Evolutionary conservation across 2,329 filamentous ascomycete genomes (phyloP).

Genomic region (Alternaria gansuensis): DNA sequence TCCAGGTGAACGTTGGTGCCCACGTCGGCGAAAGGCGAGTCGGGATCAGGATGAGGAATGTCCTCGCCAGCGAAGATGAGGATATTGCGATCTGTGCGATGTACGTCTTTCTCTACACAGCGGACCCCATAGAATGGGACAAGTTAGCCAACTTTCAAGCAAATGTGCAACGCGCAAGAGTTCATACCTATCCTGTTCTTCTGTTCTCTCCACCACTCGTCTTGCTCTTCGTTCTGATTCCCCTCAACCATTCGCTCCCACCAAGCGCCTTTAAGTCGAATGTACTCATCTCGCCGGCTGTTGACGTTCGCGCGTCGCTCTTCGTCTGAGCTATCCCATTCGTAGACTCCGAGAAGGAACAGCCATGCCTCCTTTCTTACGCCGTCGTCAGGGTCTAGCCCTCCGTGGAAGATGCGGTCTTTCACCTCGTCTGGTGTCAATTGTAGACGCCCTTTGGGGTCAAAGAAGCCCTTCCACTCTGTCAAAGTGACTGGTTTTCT

Average conservation of each 20-base stretch:
- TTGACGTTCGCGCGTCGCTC: slow-evolving; percentile 85
- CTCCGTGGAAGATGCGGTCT: slow-evolving; percentile 95
- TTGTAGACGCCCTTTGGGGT: slow-evolving; percentile 76
- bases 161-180: slow-evolving; percentile 3
- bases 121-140: slow-evolving; percentile 63
- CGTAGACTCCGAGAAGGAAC: slow-evolving; percentile 88
- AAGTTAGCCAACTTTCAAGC: slow-evolving; percentile 52
- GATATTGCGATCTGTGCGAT: slow-evolving; percentile 92
- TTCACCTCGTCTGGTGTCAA: slow-evolving; percentile 93
- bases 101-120: slow-evolving; percentile 92
- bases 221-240: slow-evolving; percentile 78
- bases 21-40: slow-evolving; percentile 89
- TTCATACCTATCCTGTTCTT: slow-evolving; percentile 86
- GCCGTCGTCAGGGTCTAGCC: slow-evolving; percentile 85
- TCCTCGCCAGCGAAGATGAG: slow-evolving; percentile 97
- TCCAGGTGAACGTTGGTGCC: slow-evolving; percentile 98
- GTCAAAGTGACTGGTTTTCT: slow-evolving; percentile 79
- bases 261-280: slow-evolving; percentile 92
- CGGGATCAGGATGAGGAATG: slow-evolving; percentile 93
- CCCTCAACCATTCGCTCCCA: slow-evolving; percentile 93
- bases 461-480: slow-evolving; percentile 94
- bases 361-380: slow-evolving; percentile 97
- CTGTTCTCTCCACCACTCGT: slow-evolving; percentile 98
- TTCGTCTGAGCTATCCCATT: slow-evolving; percentile 89
- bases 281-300: slow-evolving; percentile 89